Base-by-base conservation (phyloP, 768 basidiomycete species). In the Termitomyces sp. region DNA sequence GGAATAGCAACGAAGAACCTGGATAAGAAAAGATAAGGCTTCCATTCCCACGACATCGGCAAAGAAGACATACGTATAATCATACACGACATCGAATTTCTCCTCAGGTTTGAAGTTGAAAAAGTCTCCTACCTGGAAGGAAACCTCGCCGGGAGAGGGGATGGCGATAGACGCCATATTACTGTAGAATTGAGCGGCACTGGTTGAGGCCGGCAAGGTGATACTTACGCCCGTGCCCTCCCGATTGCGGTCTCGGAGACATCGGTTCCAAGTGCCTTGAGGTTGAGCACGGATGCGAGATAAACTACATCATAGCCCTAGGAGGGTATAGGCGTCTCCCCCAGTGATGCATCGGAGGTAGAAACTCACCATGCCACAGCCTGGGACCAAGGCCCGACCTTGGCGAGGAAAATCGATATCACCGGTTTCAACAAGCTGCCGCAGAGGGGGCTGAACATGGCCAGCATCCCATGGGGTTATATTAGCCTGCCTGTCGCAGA, bases 1-100 rank as follows among this genome's bases (percentile, higher is more conserved):
- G 81, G 82, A n/a, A 91, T 81, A 2, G 89, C 88, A 44, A 85
- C 84, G 66, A 91, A 89, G 71, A 89, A 88, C 1, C 84, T 86
- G 19, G 5, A 12, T 85, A 25, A 5, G n/a, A n/a, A 11, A n/a
- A 11, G n/a, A 19, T 25, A 37, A 17, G 21, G 19, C n/a, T 25
- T 37, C 12, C n/a, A 25, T 35, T n/a, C 1, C 12, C 3, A n/a
- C 17, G 35, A 39, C 25, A 8, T 5, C 25, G 11, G 25, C 40
- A 42, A 19, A 25, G 12, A 39, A 40, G 19, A 65, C 73, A 37
- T 54, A 78, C 80, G 86, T 88, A 67, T 85, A 86, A 66, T 89
- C 88, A 63, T 82, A 85, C 4, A 86, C 70, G n/a, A 89, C 64
- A 57, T 84, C 81, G 59, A 81, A 85, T 9, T 63, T 65, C 40